phyloP scores from a whole-genome alignment of 169 alveolate genomes.

The Eimeria sp. region DNA sequence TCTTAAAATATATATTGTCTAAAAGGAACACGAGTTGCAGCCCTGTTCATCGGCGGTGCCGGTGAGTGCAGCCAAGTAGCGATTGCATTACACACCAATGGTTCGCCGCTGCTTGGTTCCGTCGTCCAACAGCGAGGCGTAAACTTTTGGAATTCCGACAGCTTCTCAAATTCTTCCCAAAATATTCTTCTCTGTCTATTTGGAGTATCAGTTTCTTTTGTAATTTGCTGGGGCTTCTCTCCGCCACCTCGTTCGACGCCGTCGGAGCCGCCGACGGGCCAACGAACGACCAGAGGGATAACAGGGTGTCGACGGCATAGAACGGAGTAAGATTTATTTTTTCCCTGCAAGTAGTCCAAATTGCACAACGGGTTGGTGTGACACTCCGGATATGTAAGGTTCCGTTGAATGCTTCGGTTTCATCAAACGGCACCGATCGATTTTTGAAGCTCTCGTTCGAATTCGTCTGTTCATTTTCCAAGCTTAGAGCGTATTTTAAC shows the following conservation, averaged over 20 bases:
- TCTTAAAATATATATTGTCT: not conserved
- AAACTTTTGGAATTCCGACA: not conserved
- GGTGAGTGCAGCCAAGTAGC: conserved; percentile 33
- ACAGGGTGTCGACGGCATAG: not conserved
- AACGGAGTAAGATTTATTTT: not conserved
- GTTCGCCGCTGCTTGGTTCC: conserved; percentile 6
- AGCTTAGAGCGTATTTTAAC: not conserved
- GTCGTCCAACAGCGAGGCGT: not conserved
- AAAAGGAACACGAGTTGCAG: not conserved
- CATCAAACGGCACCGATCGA: not conserved
- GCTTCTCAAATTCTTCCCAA: not conserved
- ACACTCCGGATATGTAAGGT: not conserved
- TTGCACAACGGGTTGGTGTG: not conserved
- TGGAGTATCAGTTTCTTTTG: not conserved
- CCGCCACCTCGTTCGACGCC: not conserved
- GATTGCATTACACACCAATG: conserved; percentile 34
- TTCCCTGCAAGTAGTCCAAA: not conserved
- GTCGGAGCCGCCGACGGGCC: conserved; percentile 32
- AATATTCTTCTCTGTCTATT: not conserved
- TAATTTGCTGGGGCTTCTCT: not conserved
- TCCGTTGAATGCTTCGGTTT: not conserved
- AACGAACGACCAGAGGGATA: not conserved
- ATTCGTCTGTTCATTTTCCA: not conserved
- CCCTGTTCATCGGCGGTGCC: not conserved
- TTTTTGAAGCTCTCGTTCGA: not conserved